Evolutionary conservation across 179 eudicot species (phyloP).

Genomic region (Nepenthes alata): DNA sequence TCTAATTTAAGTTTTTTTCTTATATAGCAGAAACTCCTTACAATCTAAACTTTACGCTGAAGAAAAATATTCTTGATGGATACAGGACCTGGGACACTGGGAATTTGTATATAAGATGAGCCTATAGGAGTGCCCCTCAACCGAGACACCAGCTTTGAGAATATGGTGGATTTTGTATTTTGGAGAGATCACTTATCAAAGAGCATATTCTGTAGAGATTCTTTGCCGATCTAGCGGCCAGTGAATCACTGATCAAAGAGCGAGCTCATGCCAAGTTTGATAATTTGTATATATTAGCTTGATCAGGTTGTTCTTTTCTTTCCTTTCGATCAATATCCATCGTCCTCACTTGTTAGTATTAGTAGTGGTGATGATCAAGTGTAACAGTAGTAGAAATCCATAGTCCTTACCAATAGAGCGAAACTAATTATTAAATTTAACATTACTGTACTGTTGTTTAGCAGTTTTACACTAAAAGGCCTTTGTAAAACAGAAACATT

Average conservation of each 20-base stretch:
- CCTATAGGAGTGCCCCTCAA: slow-evolving; percentile 5
- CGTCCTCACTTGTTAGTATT: too few species aligned
- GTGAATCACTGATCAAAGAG: slow-evolving; percentile 10
- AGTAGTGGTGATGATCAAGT: too few species aligned
- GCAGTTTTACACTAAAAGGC: too few species aligned
- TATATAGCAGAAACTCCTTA: slow-evolving; percentile 3
- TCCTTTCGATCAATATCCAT: neutral
- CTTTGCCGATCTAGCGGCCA: slow-evolving; percentile 17
- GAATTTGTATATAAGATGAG: slow-evolving; percentile 13
- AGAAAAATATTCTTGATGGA: slow-evolving; percentile 4
- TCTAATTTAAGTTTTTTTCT: too few species aligned
- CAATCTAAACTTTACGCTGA: slow-evolving; percentile 12
- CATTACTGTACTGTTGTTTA: too few species aligned
- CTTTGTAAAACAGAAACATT: too few species aligned
- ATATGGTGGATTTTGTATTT: too few species aligned
- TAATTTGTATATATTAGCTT: neutral
- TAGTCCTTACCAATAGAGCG: too few species aligned
- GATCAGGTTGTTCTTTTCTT: too few species aligned
- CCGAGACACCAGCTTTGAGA: neutral
- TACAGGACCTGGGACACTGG: slow-evolving; percentile 12
- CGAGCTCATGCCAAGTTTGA: neutral
- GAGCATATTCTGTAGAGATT: slow-evolving; percentile 7
- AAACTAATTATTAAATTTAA: too few species aligned
- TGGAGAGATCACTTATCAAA: slow-evolving; percentile 4
- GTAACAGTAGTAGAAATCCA: too few species aligned